Conservation (phyloP, 805 yeast genomes). For the Myxozyma lipomycoides region DNA sequence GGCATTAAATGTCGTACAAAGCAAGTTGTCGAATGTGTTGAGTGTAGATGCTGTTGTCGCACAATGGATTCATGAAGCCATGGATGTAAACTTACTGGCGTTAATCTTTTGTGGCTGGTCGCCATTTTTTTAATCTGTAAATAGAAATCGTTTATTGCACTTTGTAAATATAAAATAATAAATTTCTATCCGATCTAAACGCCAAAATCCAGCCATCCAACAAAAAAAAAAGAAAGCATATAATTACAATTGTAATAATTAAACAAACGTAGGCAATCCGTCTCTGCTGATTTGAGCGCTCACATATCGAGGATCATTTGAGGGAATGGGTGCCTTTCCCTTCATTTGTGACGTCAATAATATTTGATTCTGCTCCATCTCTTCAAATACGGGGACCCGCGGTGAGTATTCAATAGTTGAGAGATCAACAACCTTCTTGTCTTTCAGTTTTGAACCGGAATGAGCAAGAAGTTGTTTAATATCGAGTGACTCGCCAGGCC, state of each 20-base stretch:
- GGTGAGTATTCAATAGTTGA: constrained; percentile 4
- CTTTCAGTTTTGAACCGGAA: constrained; percentile 5
- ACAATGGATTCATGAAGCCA: constrained; percentile 74
- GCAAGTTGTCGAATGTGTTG: constrained; percentile 66
- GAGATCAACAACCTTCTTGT: constrained; percentile 8
- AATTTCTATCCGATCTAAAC: background rate
- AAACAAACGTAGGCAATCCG: constrained; percentile 15
- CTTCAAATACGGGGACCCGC: constrained; percentile 23
- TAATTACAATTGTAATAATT: background rate
- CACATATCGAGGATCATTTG: constrained; percentile 19
- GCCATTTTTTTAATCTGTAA: constrained; percentile 1
- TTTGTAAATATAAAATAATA: too few relatives aligned
- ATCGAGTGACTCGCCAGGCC: constrained; percentile 73
- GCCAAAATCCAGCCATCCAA: background rate
- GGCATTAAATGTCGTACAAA: constrained; percentile 69
- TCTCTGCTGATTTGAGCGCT: constrained; percentile 23
- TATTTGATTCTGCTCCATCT: constrained; percentile 18
- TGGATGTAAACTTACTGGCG: constrained; percentile 62
- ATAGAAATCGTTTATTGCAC: too few relatives aligned
- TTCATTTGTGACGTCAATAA: constrained; percentile 9
- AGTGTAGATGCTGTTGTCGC: constrained; percentile 82
- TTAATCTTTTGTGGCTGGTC: constrained; percentile 58
- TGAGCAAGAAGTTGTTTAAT: constrained; percentile 39
- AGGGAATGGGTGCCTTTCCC: constrained; percentile 18
- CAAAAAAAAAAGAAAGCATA: background rate